Evolutionary conservation across 2,329 filamentous ascomycete genomes (phyloP).

Genomic region (Stachybotrys elegans): DNA sequence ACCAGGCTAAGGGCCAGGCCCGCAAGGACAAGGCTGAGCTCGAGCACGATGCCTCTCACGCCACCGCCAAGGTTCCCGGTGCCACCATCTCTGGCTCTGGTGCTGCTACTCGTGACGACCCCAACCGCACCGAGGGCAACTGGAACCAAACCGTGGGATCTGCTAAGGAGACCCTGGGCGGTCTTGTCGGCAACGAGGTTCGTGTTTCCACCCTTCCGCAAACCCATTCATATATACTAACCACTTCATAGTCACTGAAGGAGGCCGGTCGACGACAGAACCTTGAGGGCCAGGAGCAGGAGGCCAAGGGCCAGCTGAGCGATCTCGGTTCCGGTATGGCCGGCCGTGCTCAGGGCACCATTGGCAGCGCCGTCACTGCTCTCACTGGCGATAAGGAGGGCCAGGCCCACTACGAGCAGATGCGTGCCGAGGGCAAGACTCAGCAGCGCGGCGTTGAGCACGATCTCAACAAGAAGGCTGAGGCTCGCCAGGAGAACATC

Average conservation of each 20-base stretch:
- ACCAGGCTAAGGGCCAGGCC: constrained; percentile 60
- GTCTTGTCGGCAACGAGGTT: constrained; percentile 68
- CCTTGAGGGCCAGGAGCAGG: constrained; percentile 70
- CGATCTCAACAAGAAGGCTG: constrained; percentile 70
- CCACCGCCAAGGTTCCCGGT: constrained; percentile 68
- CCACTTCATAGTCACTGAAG: constrained; percentile 54
- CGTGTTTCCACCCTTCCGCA: constrained; percentile 12
- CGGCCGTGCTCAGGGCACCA: constrained; percentile 62
- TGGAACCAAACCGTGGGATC: constrained; percentile 90
- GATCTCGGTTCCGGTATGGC: constrained; percentile 64
- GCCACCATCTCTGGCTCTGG: constrained; percentile 65
- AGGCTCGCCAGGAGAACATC: constrained; percentile 34
- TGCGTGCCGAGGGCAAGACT: constrained; percentile 81
- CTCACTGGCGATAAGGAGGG: constrained; percentile 65
- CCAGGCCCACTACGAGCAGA: constrained; percentile 58
- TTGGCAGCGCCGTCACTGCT: constrained; percentile 68
- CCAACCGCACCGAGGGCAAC: constrained; percentile 64
- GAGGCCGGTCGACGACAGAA: constrained; percentile 73
- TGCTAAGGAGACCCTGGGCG: constrained; percentile 76
- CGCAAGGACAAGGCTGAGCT: constrained; percentile 60
- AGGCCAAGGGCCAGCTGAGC: constrained; percentile 75
- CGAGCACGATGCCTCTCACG: constrained; percentile 71
- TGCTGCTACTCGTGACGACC: constrained; percentile 65
- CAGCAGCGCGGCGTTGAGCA: constrained; percentile 76
- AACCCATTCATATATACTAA: not conserved